Base-by-base conservation (phyloP, 1,284 basidiomycete genomes). In the Microbotryomycetes sp. region DNA sequence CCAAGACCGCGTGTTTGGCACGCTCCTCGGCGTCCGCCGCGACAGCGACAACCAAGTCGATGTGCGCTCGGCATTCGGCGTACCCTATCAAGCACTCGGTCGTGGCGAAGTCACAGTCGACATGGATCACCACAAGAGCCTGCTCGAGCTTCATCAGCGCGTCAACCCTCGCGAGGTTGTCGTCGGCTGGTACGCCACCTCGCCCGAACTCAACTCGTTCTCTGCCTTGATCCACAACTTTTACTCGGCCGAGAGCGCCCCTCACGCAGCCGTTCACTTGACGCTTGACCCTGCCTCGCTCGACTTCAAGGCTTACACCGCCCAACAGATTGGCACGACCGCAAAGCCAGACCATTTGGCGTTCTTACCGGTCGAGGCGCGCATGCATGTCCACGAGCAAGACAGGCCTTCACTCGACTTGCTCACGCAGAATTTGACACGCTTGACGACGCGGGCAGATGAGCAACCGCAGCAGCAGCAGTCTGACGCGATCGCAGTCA, bases 151-250 rank as follows among this genome's bases (percentile, higher is more conserved):
- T 59, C 87, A 88, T 74, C 84, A 86, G 72, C 88, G 85, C 72
- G 88, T 89, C 15, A 85, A 85, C 73, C 85, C 89, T 16, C 87
- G 87, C 73, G 89, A 93, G 74, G 83, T 85, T 56, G 91, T 93
- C 66, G 88, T 93, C 49, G 91, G 91, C 65, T 94, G 91, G 91
- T 92, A 92, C 78, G 90, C 90, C 21, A 92, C 90, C 23, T 87
- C 87, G 66, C 87, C 88, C 3, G 85, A 88, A 66, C 82, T 98
- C 62, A 94, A 96, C 79, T 90, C 89, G 16, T 94, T 94, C 80
- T 94, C 92, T 49, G 92, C 96, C 23, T 82, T 99, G 67, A 96
- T 99, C 73, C 96, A 98, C 82, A 93, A 97, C 78, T 97, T 97
- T 78, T 98, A 96, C 78, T 85, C 89, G 45, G 85, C 88, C 81